Conservation (phyloP, 148 eudicot genomes). For the Camellia lanceoleosa region DNA sequence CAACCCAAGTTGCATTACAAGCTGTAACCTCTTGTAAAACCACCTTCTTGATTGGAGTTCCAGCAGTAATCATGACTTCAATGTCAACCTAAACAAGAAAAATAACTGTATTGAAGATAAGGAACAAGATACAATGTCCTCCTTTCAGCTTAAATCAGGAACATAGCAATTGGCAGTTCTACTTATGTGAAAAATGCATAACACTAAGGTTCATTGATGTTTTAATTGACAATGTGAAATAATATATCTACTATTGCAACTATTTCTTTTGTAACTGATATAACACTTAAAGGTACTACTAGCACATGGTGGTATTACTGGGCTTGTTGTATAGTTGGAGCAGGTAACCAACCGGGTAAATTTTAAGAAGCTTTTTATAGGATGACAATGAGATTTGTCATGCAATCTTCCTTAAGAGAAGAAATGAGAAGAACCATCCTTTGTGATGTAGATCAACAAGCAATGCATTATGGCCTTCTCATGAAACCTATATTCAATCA, state of each 20-base stretch:
- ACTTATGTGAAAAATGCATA: background rate
- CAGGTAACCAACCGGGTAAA: too few species aligned
- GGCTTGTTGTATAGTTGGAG: background rate
- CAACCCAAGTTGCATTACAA: conserved; percentile 39
- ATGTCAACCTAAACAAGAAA: conserved; percentile 31
- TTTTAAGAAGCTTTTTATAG: too few species aligned
- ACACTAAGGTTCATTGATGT: background rate
- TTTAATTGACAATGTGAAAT: background rate
- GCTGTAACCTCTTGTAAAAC: conserved; percentile 33
- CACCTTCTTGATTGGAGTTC: conserved; percentile 41
- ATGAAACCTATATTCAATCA: too few species aligned
- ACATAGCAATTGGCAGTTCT: background rate
- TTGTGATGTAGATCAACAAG: too few species aligned
- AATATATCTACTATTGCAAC: background rate
- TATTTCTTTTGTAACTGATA: background rate
- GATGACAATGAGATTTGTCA: too few species aligned
- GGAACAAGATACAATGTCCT: background rate
- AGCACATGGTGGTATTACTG: background rate
- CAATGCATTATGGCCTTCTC: too few species aligned
- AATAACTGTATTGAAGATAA: background rate
- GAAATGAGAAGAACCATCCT: too few species aligned
- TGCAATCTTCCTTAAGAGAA: too few species aligned
- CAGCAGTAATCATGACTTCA: conserved; percentile 43
- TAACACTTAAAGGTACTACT: background rate
- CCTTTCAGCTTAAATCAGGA: background rate